Evolutionary conservation across 176 grass and related monocot genomes (phyloP).

Genomic region (Paspalum notatum): DNA sequence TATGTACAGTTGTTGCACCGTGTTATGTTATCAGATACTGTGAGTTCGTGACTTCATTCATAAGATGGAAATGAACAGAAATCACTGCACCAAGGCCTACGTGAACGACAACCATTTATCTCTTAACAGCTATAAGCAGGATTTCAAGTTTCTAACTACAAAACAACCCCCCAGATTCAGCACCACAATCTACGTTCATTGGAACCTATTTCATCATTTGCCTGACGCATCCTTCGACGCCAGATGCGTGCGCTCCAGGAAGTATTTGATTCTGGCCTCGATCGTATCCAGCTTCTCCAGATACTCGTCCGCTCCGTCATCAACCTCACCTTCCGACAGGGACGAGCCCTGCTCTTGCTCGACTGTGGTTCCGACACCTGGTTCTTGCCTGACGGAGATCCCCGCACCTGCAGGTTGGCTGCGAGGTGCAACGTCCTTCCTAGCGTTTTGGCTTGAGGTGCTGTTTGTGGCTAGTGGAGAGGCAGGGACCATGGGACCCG

Average conservation of each 20-base stretch:
- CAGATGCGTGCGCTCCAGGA: neutral
- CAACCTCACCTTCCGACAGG: neutral
- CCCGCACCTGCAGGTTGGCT: neutral
- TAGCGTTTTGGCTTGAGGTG: conserved; percentile 3
- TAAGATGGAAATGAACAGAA: too few relatives aligned
- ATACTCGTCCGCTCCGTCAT: neutral
- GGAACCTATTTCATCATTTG: neutral
- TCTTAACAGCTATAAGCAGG: neutral
- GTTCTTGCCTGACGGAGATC: conserved; percentile 1
- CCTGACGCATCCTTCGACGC: too few relatives aligned
- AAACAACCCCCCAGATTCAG: neutral
- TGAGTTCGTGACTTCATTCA: too few relatives aligned
- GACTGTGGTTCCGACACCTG: neutral
- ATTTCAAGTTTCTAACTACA: neutral
- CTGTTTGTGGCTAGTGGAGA: neutral
- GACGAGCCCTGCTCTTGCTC: neutral
- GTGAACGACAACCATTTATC: too few relatives aligned
- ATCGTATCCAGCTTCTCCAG: neutral
- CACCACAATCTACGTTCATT: neutral
- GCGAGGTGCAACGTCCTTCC: neutral
- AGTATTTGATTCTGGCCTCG: neutral
- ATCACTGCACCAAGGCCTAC: too few relatives aligned
- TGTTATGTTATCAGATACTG: too few relatives aligned
- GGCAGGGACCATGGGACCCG: neutral
- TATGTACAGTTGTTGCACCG: too few relatives aligned